These are phyloP conservation scores for Naganishia friedmannii DNA, from an alignment of 768 basidiomycete species.

Conservation along the genomic window DNA sequence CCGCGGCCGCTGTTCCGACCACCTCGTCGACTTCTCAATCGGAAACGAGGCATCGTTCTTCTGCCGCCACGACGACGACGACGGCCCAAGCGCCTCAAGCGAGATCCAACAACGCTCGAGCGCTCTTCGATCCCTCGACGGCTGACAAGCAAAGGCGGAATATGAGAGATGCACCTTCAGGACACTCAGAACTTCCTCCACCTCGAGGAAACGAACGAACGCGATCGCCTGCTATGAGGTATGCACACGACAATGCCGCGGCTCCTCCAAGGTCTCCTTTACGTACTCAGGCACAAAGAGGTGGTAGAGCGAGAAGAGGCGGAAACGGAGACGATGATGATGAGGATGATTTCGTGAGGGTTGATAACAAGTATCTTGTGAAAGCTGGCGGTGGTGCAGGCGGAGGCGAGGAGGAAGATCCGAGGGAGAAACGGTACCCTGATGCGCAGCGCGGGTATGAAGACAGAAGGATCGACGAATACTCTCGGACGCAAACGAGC, in stretches of 20 bases:
- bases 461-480: neutral
- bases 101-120: neutral
- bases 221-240: slow-evolving; percentile 1
- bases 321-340: neutral
- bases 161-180: neutral
- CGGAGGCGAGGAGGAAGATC: neutral
- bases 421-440: neutral
- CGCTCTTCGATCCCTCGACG: slow-evolving; percentile 6
- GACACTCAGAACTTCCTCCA: neutral
- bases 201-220: neutral
- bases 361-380: slow-evolving; percentile 20
- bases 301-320: neutral
- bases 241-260: neutral
- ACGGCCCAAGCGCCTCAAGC: neutral
- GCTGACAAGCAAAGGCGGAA: neutral
- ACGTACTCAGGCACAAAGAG: neutral
- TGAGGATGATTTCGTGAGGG: slow-evolving; percentile 11
- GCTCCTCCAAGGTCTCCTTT: neutral
- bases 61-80: neutral
- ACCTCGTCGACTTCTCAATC: neutral
- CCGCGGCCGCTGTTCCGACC: neutral
- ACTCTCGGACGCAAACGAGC: neutral
- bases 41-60: neutral
- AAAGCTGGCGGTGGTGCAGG: neutral
- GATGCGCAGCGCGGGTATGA: neutral